A percentile compares a stretch with the other conserved stretches of the same genome.
These are phyloP conservation scores for Yamadazyma songkhlaensis DNA, from an alignment of 1,139 yeast species.

Conservation along the genomic window DNA sequence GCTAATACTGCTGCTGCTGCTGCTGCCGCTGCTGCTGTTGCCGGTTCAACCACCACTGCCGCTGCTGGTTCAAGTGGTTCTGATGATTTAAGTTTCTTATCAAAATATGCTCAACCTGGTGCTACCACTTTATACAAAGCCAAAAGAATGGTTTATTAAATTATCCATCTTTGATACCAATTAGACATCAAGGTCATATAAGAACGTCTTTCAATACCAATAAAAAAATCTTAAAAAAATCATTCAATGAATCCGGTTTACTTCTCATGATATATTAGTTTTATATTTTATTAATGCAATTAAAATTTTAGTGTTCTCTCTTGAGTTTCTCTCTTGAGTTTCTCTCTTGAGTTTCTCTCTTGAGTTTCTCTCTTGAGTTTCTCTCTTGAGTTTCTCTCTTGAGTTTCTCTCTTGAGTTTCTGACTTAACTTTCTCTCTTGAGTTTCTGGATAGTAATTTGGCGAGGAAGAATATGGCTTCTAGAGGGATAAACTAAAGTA, in stretches of 20 bases:
- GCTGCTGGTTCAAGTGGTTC: conserved; percentile 16
- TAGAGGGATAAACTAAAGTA: too few species aligned
- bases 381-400: too few species aligned
- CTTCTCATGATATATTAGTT: conserved; percentile 1
- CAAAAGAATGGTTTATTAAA: conserved; percentile 20
- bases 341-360: too few species aligned
- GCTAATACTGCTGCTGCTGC: conserved; percentile 13
- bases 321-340: too few species aligned
- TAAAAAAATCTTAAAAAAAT: too few species aligned
- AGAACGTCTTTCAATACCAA: background rate
- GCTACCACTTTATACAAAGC: conserved; percentile 20
- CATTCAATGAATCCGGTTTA: background rate
- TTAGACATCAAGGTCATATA: background rate
- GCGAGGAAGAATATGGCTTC: too few species aligned
- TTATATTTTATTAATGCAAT: conserved; percentile 1
- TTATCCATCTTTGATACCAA: background rate
- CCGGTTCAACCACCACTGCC: conserved; percentile 17
- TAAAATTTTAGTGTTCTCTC: background rate
- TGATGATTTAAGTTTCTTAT: conserved; percentile 15
- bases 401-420: too few species aligned
- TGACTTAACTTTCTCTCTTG: too few species aligned
- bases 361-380: too few species aligned
- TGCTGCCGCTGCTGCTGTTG: conserved; percentile 17
- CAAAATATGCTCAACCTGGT: conserved; percentile 16
- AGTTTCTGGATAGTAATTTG: too few species aligned